Evolutionary conservation across 1,284 basidiomycete species (phyloP).

Genomic region (Ganoderma lingzhi): DNA sequence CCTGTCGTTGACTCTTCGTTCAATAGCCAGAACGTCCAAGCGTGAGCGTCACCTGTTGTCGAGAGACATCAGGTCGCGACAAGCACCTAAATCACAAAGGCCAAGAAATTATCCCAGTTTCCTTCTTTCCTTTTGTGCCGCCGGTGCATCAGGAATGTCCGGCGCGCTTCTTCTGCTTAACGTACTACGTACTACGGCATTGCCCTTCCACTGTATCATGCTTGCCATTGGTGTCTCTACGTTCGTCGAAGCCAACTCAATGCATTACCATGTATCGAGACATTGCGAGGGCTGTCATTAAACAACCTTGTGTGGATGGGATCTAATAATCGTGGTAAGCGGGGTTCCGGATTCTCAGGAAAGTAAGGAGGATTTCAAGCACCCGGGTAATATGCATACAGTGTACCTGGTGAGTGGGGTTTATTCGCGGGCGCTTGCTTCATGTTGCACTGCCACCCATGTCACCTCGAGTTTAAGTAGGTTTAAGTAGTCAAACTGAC

Average conservation of each 20-base stretch:
- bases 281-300: not conserved
- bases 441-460: not conserved
- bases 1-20: not conserved
- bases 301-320: not conserved
- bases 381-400: too few relatives aligned
- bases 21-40: constrained; percentile 46
- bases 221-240: constrained; percentile 19
- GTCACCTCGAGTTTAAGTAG: too few relatives aligned
- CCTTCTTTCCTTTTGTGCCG: constrained; percentile 28
- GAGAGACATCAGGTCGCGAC: not conserved
- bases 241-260: constrained; percentile 1
- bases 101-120: constrained; percentile 8
- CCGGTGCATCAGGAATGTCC: constrained; percentile 37
- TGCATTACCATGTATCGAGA: not conserved
- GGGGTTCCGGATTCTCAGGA: too few relatives aligned
- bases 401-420: not conserved
- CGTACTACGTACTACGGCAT: constrained; percentile 11
- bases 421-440: not conserved
- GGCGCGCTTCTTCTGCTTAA: constrained; percentile 22
- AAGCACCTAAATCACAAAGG: constrained; percentile 3
- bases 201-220: constrained; percentile 30
- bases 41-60: constrained; percentile 23
- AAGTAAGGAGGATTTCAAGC: too few relatives aligned
- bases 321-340: too few relatives aligned
- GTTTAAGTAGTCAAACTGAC: too few relatives aligned